Conservation (phyloP, 2,329 filamentous ascomycete species). For the Sarocladium strictum region DNA sequence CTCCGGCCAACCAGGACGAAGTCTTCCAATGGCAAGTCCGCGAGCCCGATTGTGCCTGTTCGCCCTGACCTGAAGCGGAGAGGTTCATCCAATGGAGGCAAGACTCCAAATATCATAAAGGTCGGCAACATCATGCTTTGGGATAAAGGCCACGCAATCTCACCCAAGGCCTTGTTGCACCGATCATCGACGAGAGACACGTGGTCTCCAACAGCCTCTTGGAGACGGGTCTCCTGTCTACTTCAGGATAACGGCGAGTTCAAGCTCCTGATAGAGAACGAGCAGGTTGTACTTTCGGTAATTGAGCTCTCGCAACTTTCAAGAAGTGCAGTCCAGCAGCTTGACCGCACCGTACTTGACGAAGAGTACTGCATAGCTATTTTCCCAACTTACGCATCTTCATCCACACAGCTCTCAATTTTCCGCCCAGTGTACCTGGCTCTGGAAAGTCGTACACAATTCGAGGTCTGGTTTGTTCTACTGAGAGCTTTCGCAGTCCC, state of each 20-base stretch:
- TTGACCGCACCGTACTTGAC: conserved; percentile 85
- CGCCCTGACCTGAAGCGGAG: conserved; percentile 39
- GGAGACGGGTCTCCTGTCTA: conserved; percentile 87
- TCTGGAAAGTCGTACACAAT: conserved; percentile 80
- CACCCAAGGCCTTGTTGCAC: conserved; percentile 50
- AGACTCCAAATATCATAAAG: conserved; percentile 73
- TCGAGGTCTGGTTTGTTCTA: conserved; percentile 95
- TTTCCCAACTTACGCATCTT: conserved; percentile 83
- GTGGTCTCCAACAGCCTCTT: conserved; percentile 52
- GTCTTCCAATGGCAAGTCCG: conserved; percentile 37
- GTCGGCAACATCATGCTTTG: conserved; percentile 86
- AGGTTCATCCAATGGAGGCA: conserved; percentile 26
- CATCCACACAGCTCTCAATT: conserved; percentile 65
- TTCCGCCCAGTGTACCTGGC: conserved; percentile 86
- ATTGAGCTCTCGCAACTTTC: conserved; percentile 87
- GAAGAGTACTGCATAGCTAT: conserved; percentile 93
- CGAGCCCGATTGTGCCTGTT: conserved; percentile 26
- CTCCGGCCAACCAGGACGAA: conserved; percentile 52
- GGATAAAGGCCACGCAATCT: conserved; percentile 65
- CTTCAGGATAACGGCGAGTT: conserved; percentile 93
- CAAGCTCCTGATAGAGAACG: conserved; percentile 81
- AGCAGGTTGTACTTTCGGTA: conserved; percentile 71
- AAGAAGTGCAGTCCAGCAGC: conserved; percentile 80
- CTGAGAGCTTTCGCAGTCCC: conserved; percentile 87
- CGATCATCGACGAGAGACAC: conserved; percentile 52